Percentiles rank a stretch among this genome's conserved stretches.
phyloP scores from a whole-genome alignment of 1,284 basidiomycete genomes.

The Fomitiporia mediterranea region DNA sequence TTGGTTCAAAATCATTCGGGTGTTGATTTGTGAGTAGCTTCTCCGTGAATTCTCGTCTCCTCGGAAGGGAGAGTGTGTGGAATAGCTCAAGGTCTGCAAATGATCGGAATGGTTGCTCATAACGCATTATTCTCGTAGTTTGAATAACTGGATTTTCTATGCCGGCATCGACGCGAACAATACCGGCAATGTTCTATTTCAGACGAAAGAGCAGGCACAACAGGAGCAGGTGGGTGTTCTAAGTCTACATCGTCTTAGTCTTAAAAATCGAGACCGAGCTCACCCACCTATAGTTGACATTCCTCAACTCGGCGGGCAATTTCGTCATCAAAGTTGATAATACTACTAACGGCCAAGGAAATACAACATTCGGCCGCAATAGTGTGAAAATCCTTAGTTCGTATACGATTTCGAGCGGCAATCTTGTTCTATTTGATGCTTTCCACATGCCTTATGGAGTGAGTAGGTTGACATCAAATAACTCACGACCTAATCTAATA shows the following conservation, averaged over 20 bases:
- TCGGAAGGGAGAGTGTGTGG: background rate
- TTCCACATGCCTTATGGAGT: constrained; percentile 19
- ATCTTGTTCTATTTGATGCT: constrained; percentile 20
- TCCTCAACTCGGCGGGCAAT: constrained; percentile 21
- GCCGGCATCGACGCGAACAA: constrained; percentile 20
- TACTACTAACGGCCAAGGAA: constrained; percentile 20
- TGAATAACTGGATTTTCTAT: constrained; percentile 20
- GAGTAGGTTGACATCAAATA: background rate
- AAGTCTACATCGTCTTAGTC: too few species aligned
- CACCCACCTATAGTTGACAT: constrained; percentile 9
- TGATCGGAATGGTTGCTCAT: background rate
- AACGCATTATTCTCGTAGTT: constrained; percentile 6
- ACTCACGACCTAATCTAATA: background rate
- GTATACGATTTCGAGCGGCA: constrained; percentile 14
- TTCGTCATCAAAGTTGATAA: constrained; percentile 24
- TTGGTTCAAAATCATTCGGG: constrained; percentile 12
- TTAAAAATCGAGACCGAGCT: background rate
- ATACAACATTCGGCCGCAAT: constrained; percentile 18
- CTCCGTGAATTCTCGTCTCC: background rate
- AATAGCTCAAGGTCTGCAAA: background rate
- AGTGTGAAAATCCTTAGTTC: constrained; percentile 16
- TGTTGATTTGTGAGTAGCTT: constrained; percentile 9
- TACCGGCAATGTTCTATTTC: constrained; percentile 20
- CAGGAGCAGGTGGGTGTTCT: background rate
- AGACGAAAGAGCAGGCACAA: constrained; percentile 14